phyloP scores from a whole-genome alignment of 2,329 filamentous ascomycete genomes.

The Anthostomella pinea region DNA sequence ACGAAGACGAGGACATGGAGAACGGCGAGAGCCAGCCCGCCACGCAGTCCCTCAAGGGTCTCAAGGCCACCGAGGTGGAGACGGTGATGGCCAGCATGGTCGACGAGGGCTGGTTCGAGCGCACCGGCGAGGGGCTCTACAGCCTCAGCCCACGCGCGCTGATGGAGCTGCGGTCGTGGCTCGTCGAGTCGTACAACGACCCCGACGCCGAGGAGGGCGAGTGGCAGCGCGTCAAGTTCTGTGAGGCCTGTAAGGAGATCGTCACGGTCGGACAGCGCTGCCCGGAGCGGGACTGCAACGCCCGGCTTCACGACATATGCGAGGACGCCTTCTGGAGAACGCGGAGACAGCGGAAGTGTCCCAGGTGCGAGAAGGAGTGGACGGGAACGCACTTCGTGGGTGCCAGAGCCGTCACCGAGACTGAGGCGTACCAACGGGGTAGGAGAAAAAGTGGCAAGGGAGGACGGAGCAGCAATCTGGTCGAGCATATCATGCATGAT shows the following conservation, averaged over 20 bases:
- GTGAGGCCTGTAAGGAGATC: slow-evolving; percentile 84
- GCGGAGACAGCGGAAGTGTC: slow-evolving; percentile 61
- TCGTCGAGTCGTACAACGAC: slow-evolving; percentile 89
- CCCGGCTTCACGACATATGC: slow-evolving; percentile 76
- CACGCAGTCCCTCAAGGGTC: slow-evolving; percentile 41
- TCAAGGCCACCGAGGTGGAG: slow-evolving; percentile 79
- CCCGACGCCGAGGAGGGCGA: slow-evolving; percentile 55
- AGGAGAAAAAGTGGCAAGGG: slow-evolving; percentile 35
- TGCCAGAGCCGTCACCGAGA: slow-evolving; percentile 54
- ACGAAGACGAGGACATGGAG: slow-evolving; percentile 29
- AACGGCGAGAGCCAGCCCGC: slow-evolving; percentile 33
- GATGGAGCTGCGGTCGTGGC: slow-evolving; percentile 80
- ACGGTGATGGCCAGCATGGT: slow-evolving; percentile 66
- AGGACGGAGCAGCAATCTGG: slow-evolving; percentile 33
- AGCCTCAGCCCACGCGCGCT: slow-evolving; percentile 72
- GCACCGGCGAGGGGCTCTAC: slow-evolving; percentile 69
- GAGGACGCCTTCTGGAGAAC: slow-evolving; percentile 70
- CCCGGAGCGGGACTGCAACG: slow-evolving; percentile 61
- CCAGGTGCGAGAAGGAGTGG: slow-evolving; percentile 55
- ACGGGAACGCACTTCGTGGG: slow-evolving; percentile 49
- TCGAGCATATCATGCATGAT: slow-evolving; percentile 33
- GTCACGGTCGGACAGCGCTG: slow-evolving; percentile 84
- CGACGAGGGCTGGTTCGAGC: slow-evolving; percentile 80
- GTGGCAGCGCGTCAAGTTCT: slow-evolving; percentile 78
- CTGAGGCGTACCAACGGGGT: slow-evolving; percentile 47